These are phyloP conservation scores for Picochlorum sp. DNA, from an alignment of 139 green algal species.

Conservation along the genomic window DNA sequence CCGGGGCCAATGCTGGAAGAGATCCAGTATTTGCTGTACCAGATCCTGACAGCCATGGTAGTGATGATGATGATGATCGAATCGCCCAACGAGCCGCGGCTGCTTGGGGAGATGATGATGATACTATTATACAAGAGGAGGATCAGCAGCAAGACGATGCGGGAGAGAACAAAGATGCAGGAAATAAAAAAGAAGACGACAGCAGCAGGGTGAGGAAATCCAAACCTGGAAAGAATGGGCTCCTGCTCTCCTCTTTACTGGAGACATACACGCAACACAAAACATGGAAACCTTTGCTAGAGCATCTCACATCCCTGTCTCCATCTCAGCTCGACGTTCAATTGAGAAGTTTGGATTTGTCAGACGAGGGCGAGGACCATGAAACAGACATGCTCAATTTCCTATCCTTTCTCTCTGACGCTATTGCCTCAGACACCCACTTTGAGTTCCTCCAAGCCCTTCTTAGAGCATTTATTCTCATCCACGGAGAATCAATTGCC, in stretches of 20 bases:
- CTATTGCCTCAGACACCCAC: constrained; percentile 45
- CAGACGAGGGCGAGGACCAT: constrained; percentile 7
- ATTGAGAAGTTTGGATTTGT: constrained; percentile 57
- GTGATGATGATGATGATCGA: not conserved
- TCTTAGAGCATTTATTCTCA: constrained; percentile 28
- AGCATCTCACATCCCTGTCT: constrained; percentile 34
- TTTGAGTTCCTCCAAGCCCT: constrained; percentile 73
- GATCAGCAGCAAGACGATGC: not conserved
- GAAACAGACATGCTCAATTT: constrained; percentile 52
- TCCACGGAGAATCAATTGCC: constrained; percentile 61
- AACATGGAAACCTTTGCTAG: constrained; percentile 43
- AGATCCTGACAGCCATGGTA: not conserved
- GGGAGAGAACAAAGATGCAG: too few relatives aligned
- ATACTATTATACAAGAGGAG: constrained; percentile 4
- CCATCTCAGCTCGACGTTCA: constrained; percentile 58
- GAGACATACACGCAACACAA: constrained; percentile 9
- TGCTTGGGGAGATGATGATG: constrained; percentile 17
- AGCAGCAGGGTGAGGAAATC: not conserved
- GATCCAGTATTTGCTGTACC: constrained; percentile 50
- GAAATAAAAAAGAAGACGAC: too few relatives aligned
- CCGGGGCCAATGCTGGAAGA: constrained; percentile 16
- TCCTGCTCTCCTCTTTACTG: constrained; percentile 19
- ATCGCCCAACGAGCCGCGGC: not conserved
- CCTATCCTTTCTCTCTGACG: constrained; percentile 48
- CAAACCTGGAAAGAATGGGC: not conserved